Conservation (phyloP, 768 basidiomycete genomes). For the Candolleomyces eurysporus region DNA sequence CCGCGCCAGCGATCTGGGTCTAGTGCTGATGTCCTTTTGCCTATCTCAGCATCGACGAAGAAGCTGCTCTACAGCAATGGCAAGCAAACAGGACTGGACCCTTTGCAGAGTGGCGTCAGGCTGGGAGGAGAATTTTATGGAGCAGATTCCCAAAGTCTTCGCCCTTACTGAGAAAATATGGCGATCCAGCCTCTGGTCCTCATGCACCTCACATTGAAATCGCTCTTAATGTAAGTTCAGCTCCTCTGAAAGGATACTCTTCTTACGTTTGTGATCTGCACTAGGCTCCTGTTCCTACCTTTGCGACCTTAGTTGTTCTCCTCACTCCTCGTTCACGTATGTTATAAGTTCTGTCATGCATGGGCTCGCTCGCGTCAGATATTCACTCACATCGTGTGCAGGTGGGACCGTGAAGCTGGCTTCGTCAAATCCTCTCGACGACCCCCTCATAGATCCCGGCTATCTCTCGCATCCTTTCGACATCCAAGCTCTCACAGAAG, state of each 20-base stretch:
- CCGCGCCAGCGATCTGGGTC: no score
- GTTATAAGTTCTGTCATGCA: not conserved
- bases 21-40: no score
- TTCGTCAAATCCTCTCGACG: conserved; percentile 17
- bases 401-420: conserved; percentile 9
- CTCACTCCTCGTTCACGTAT: conserved; percentile 11
- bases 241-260: not conserved
- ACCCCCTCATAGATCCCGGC: conserved; percentile 23
- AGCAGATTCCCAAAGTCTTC: no score
- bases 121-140: no score
- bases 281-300: not conserved
- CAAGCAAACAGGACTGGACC: no score
- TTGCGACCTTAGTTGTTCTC: not conserved
- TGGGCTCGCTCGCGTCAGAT: not conserved
- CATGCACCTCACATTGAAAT: conserved; percentile 23
- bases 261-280: not conserved
- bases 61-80: no score
- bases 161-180: not conserved
- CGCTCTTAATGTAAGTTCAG: conserved; percentile 2
- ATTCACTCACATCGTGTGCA: not conserved
- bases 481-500: conserved; percentile 18
- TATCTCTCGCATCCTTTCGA: conserved; percentile 21
- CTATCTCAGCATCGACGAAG: no score
- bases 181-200: conserved; percentile 22
- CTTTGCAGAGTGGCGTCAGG: no score